Conservation (phyloP, 495 filamentous ascomycete genomes). For the Rostrohypoxylon terebratum region DNA sequence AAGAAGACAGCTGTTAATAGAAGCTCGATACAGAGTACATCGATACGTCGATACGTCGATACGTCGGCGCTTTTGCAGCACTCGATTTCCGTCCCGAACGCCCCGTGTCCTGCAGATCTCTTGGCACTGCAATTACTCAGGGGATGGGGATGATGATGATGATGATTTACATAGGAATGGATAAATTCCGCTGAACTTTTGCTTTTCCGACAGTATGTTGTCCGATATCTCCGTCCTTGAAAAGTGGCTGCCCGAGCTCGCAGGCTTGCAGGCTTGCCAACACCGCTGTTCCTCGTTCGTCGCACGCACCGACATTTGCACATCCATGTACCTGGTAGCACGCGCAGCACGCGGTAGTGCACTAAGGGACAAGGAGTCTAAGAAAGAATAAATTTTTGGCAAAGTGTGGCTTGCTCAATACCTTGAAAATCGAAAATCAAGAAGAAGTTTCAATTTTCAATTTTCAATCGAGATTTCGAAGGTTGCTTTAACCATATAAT, state of each 20-base stretch:
- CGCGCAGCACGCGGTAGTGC: too few species aligned
- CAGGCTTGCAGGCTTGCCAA: too few species aligned
- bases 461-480: too few species aligned
- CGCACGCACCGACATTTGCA: conserved; percentile 3
- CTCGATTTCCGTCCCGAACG: not conserved
- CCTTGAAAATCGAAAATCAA: too few species aligned
- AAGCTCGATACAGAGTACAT: too few species aligned
- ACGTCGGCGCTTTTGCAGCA: not conserved
- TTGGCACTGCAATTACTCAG: conserved; percentile 10
- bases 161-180: conserved; percentile 21
- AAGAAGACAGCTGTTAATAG: conserved; percentile 6
- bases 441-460: too few species aligned
- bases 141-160: too few species aligned
- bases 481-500: too few species aligned
- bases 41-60: conserved; percentile 1
- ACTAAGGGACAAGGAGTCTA: too few species aligned
- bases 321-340: not conserved
- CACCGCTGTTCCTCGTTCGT: not conserved
- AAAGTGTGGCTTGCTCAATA: too few species aligned
- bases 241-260: conserved; percentile 2
- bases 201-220: not conserved
- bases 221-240: conserved; percentile 31
- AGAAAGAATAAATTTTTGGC: too few species aligned
- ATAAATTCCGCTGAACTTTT: conserved; percentile 10
- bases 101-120: conserved; percentile 13